Conservation (phyloP, 2,329 filamentous ascomycete species). For the Sporothrix inflata region DNA sequence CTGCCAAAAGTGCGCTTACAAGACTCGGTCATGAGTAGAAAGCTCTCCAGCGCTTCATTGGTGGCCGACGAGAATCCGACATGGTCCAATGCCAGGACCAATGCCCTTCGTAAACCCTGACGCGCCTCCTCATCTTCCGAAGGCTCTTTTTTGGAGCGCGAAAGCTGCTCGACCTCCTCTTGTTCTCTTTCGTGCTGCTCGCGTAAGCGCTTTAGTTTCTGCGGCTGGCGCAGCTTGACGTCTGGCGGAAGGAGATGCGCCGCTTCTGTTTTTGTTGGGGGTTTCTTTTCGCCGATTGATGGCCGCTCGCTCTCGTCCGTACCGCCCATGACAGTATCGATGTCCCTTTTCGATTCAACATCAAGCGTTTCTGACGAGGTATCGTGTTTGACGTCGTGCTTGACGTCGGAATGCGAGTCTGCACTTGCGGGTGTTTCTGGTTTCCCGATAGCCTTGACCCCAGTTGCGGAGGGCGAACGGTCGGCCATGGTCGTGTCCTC, state of each 20-base stretch:
- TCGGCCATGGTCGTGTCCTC: neutral
- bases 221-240: constrained; percentile 25
- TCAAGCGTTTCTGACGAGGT: neutral
- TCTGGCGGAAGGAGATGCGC: neutral
- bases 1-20: constrained; percentile 50
- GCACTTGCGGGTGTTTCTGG: too few relatives aligned
- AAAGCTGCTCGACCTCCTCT: constrained; percentile 1
- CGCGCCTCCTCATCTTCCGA: constrained; percentile 43
- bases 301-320: constrained; percentile 2
- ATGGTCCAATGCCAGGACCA: constrained; percentile 58
- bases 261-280: constrained; percentile 24
- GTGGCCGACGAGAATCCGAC: constrained; percentile 62
- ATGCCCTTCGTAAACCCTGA: constrained; percentile 56
- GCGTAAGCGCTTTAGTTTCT: constrained; percentile 31
- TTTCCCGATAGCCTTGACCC: neutral
- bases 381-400: neutral
- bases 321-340: constrained; percentile 21
- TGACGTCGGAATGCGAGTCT: neutral
- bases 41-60: constrained; percentile 61
- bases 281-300: constrained; percentile 16
- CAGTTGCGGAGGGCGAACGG: neutral
- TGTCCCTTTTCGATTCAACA: neutral
- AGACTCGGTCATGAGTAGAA: constrained; percentile 58
- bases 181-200: constrained; percentile 24
- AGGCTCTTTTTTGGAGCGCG: neutral